phyloP scores from a whole-genome alignment of 2,329 filamentous ascomycete genomes.

The Nigrospora osmanthi region DNA sequence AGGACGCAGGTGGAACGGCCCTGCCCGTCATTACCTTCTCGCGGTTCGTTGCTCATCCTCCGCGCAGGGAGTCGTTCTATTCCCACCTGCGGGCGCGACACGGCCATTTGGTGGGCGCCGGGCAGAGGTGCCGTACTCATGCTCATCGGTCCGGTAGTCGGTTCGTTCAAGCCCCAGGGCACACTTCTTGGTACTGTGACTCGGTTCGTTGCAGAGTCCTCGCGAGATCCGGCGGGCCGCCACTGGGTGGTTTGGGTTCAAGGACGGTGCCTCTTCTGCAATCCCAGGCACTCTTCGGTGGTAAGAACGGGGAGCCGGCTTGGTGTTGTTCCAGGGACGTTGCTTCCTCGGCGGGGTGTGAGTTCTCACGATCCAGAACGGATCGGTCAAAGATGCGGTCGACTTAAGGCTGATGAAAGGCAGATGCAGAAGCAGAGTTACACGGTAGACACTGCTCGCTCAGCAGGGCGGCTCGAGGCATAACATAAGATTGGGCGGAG shows the following conservation, averaged over 20 bases:
- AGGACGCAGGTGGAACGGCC: no score
- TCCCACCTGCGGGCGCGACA: constrained; percentile 70
- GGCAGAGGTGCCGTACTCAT: constrained; percentile 31
- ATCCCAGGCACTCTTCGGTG: no score
- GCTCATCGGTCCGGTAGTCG: constrained; percentile 31
- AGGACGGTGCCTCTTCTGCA: no score
- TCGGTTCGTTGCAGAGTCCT: not conserved
- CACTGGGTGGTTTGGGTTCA: no score
- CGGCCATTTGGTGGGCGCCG: constrained; percentile 40
- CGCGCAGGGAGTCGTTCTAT: constrained; percentile 71
- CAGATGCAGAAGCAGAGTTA: no score
- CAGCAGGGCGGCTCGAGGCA: not conserved
- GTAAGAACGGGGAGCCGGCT: no score
- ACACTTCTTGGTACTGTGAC: not conserved
- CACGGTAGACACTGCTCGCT: not conserved
- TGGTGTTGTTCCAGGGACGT: no score
- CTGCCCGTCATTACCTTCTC: constrained; percentile 3
- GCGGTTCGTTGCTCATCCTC: constrained; percentile 63
- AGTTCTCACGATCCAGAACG: no score
- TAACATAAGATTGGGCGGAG: not conserved
- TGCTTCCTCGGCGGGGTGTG: no score
- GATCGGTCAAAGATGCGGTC: no score
- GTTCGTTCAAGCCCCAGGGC: constrained; percentile 27
- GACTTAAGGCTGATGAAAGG: no score
- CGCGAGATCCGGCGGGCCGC: no score